These are phyloP conservation scores for Spiromastix sp. DNA, from an alignment of 2,329 filamentous ascomycete species.

Conservation along the genomic window DNA sequence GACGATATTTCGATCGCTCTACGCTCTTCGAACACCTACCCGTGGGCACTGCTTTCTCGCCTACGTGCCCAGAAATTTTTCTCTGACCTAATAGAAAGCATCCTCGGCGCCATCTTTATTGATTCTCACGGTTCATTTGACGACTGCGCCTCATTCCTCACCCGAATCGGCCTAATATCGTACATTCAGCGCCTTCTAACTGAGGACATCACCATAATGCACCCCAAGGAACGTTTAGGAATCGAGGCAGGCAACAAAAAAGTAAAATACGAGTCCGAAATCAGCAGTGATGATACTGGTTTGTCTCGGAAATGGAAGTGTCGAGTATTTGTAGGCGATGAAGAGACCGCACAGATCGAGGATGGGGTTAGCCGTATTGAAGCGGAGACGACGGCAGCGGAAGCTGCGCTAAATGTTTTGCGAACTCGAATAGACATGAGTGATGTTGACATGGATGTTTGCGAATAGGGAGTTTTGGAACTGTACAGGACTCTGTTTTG, in stretches of 20 bases:
- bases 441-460: neutral
- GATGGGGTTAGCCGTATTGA: conserved; percentile 43
- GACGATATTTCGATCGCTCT: conserved; percentile 43
- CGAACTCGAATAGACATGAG: neutral
- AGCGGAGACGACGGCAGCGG: conserved; percentile 46
- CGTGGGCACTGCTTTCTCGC: conserved; percentile 62
- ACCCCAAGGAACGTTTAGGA: conserved; percentile 60
- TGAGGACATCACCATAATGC: conserved; percentile 45
- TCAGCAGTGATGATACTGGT: conserved; percentile 7
- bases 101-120: conserved; percentile 74
- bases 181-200: conserved; percentile 52
- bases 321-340: conserved; percentile 39
- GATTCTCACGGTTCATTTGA: conserved; percentile 57
- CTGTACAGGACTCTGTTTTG: too few relatives aligned
- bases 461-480: neutral
- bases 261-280: conserved; percentile 41
- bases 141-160: conserved; percentile 50
- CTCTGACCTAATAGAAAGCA: conserved; percentile 71
- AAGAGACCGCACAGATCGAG: conserved; percentile 35
- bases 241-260: conserved; percentile 42
- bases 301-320: conserved; percentile 26
- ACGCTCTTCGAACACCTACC: conserved; percentile 46
- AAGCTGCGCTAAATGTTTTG: conserved; percentile 35
- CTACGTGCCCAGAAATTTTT: conserved; percentile 65
- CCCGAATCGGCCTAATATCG: conserved; percentile 53